phyloP scores from a whole-genome alignment of 2,329 filamentous ascomycete genomes.

The Botrytis elliptica region DNA sequence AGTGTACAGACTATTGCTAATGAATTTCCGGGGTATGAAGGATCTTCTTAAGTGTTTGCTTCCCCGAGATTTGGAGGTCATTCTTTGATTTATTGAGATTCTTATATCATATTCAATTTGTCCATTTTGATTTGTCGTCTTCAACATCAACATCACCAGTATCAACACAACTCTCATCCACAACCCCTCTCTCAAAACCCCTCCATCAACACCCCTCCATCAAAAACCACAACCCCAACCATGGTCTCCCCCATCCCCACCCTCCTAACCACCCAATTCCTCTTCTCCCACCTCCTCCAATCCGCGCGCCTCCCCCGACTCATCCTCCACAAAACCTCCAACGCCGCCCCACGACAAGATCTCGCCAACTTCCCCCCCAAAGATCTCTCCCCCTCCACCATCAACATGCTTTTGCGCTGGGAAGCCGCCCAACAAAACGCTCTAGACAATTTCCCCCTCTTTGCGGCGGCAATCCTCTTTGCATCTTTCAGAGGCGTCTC shows the following conservation, averaged over 20 bases:
- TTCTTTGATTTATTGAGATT: not conserved
- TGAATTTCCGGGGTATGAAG: not conserved
- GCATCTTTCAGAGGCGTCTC: slow-evolving; percentile 44
- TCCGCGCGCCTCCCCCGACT: slow-evolving; percentile 25
- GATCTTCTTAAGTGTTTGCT: not conserved
- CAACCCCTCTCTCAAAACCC: slow-evolving; percentile 45
- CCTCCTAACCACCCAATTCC: slow-evolving; percentile 13
- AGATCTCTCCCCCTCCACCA: slow-evolving; percentile 44
- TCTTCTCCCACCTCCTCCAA: not conserved
- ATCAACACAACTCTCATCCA: not conserved
- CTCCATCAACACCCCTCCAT: too few relatives aligned
- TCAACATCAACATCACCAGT: not conserved
- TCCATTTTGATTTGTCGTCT: not conserved
- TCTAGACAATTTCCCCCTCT: slow-evolving; percentile 45
- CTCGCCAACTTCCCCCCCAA: slow-evolving; percentile 35
- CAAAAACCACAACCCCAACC: slow-evolving; percentile 62
- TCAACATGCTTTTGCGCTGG: slow-evolving; percentile 34
- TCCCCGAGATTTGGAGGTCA: not conserved
- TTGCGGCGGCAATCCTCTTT: slow-evolving; percentile 42
- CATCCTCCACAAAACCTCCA: slow-evolving; percentile 7
- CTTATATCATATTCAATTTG: not conserved
- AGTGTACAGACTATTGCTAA: not conserved
- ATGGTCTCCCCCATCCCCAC: slow-evolving; percentile 33
- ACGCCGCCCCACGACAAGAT: slow-evolving; percentile 10
- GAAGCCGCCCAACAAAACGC: slow-evolving; percentile 28